Evolutionary conservation across 1,284 basidiomycete genomes (phyloP), one percentile per base, ranked within the genome.

Genomic region (Pseudozyma tsukubaensis): DNA sequence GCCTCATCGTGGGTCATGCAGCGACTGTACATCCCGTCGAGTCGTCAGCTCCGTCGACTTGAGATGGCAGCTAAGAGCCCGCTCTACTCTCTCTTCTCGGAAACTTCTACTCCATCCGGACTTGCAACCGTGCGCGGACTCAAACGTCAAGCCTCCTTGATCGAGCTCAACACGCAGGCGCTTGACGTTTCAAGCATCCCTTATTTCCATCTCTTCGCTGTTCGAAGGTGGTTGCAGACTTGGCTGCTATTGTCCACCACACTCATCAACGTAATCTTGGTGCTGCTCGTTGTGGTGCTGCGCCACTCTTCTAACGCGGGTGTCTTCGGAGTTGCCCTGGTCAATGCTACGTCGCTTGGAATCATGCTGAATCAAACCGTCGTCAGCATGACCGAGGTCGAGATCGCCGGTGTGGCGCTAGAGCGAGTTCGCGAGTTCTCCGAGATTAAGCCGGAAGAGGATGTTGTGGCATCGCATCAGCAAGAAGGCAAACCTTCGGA

Each of bases 371-470:
- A 73, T 39, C 16, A 48, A 19, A 18, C 19, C 40, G 50, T 81
- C n/a, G 34, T 78, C 18, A 53, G 75, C 9, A 84, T 79, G 68
- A 82, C 81, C 7, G 70, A 78, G n/a, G 66, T 78, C 12, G 84
- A 85, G 60, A 85, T 85, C 58, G 83, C 76, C 6, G 67, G 74
- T 9, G 80, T 85, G 7, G 77, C 81, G 8, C 59, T 85, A 11
- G 83, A 83, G 44, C 65, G 84, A 3, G 66, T 85, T 29, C 70
- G 75, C 35, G 78, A 83, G 50, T 62, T 84, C 29, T 69, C 68
- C 34, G 43, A n/a, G 16, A 16, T 11, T 10, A 44, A 11, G 43
- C 43, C 19, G 11, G 43, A 43, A 43, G 42, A 24, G 44, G 9
- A 45, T 39, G 67, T 79, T 9, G 77, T 29, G 24, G 24, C 24